Percentiles rank a stretch among this genome's conserved stretches.
phyloP scores from a whole-genome alignment of 257 asterid species.

The Lycium ferocissimum region DNA sequence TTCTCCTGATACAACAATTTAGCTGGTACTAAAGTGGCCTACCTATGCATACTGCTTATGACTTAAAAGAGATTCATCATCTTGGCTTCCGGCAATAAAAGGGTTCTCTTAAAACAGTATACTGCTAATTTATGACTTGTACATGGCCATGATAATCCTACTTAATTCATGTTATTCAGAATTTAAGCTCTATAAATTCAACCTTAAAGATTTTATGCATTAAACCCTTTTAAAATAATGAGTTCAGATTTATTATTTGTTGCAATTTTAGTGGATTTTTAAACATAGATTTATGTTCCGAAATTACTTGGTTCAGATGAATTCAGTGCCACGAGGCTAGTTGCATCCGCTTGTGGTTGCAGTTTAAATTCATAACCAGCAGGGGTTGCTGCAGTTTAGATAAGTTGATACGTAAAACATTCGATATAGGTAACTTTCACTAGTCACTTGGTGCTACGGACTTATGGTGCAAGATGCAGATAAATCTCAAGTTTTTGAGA shows the following conservation, averaged over 20 bases:
- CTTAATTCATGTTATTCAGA: neutral
- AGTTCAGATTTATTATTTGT: neutral
- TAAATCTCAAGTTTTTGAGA: neutral
- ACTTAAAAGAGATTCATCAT: neutral
- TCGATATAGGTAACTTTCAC: neutral
- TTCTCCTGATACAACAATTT: constrained; percentile 40
- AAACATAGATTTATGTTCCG: neutral
- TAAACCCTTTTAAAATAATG: neutral
- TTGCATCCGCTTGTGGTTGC: neutral
- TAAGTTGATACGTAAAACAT: neutral
- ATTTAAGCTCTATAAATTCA: neutral
- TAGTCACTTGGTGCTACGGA: neutral
- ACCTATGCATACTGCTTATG: neutral
- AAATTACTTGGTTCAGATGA: neutral
- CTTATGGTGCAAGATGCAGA: neutral
- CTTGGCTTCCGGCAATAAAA: neutral
- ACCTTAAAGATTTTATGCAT: neutral
- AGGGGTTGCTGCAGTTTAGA: neutral
- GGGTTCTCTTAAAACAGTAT: neutral
- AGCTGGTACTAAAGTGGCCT: constrained; percentile 35
- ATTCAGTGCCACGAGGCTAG: neutral
- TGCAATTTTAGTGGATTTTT: neutral
- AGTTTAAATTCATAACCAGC: neutral
- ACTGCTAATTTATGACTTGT: neutral
- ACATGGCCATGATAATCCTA: neutral